Evolutionary conservation across 1,139 yeast genomes (phyloP), one percentile per base, ranked within the genome.

Genomic region (Komagataea norvegica): DNA sequence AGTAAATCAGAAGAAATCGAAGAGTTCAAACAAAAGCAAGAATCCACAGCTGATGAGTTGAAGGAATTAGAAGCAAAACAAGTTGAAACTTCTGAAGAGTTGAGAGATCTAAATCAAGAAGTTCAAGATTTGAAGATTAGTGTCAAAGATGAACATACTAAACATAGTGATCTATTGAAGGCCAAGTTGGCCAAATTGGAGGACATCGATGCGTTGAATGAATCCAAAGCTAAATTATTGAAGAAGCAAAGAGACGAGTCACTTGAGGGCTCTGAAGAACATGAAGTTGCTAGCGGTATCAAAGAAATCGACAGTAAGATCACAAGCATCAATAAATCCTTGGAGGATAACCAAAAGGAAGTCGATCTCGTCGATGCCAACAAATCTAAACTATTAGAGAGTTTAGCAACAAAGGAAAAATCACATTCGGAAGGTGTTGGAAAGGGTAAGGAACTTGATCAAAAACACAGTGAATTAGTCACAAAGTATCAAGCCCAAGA

Each of bases 31-130:
- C 34, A 26, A 16, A 40, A 41, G 15, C 56, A 52, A 31, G 41
- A 31, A 7, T 38, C 41, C 7, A 47, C 48, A 16, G 36, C 44
- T 14, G 46, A 41, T 8, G 45, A 48, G 14, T 31, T 52, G 35
- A 41, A 48, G 40, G 51, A 46, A 19, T 30, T 52, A 22, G 52
- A 52, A 33, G 41, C 31, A 8, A 38, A 46, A 25, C 54, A 51
- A 37, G 38, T 43, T 21, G 51, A 48, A 31, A 47, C 53, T 14
- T 40, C 46, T 24, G 51, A 51, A 33, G 42, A 47, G 33, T 37
- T 52, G 13, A 40, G 33, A 30, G 44, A 20, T 9, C 15, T 33
- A 21, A 25, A 27, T 33, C 5, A 8, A 5, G 18, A 33, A 23
- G 16, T 28, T 13, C 44, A 42, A 26, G 36, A 6, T 10, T 23